Evolutionary conservation across 495 filamentous ascomycete species (phyloP).

Genomic region (Pyrenula massariospora): DNA sequence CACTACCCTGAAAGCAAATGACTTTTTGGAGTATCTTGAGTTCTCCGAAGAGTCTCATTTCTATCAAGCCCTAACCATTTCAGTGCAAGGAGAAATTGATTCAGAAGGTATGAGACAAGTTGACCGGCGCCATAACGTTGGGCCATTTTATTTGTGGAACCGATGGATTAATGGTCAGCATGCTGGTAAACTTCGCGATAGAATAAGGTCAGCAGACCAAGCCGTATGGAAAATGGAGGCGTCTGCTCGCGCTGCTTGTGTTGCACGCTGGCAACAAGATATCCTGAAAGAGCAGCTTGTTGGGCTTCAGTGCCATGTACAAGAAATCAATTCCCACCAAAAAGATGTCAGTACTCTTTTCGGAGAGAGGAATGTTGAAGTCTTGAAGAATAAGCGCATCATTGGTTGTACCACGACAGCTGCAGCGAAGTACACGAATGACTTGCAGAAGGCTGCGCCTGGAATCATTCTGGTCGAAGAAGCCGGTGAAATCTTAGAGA

Average conservation of each 20-base stretch:
- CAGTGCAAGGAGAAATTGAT: too few relatives aligned
- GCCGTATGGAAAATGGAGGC: slow-evolving; percentile 43
- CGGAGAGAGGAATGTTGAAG: slow-evolving; percentile 29
- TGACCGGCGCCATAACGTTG: too few relatives aligned
- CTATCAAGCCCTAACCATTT: slow-evolving; percentile 48
- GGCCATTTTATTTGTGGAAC: too few relatives aligned
- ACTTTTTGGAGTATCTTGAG: slow-evolving; percentile 51
- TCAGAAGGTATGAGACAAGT: too few relatives aligned
- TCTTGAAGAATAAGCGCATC: slow-evolving; percentile 44
- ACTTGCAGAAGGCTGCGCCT: slow-evolving; percentile 37
- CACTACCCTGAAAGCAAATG: slow-evolving; percentile 1
- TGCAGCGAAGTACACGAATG: slow-evolving; percentile 49
- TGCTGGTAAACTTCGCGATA: slow-evolving; percentile 27
- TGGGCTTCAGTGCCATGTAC: slow-evolving; percentile 20
- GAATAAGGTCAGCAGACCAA: slow-evolving; percentile 11
- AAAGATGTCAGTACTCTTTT: too few relatives aligned
- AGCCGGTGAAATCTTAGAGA: slow-evolving; percentile 69
- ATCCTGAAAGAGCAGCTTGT: slow-evolving; percentile 37
- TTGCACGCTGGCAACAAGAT: slow-evolving; percentile 33
- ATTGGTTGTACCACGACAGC: slow-evolving; percentile 69
- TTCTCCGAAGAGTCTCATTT: slow-evolving; percentile 43
- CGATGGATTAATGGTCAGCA: too few relatives aligned
- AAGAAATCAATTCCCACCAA: too few relatives aligned
- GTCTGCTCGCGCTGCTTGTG: slow-evolving; percentile 18
- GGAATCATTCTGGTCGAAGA: slow-evolving; percentile 61